A percentile compares a stretch with the other conserved stretches of the same genome.
These are phyloP conservation scores for Diaporthe longicolla DNA, from an alignment of 2,329 filamentous ascomycete genomes.

Conservation along the genomic window DNA sequence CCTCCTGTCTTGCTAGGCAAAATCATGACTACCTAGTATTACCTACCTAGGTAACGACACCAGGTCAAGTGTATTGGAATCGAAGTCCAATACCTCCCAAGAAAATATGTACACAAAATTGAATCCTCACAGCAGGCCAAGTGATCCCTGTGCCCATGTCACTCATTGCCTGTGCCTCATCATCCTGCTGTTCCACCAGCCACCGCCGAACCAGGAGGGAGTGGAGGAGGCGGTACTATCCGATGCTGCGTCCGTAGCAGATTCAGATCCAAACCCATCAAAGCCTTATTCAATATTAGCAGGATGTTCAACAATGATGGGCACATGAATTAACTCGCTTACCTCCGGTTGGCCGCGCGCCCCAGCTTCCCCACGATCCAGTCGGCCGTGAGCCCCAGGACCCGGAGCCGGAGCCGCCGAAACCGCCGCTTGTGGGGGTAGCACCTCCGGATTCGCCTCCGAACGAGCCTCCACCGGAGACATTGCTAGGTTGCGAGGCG, in stretches of 20 bases:
- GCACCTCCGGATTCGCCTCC: neutral
- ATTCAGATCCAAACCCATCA: neutral
- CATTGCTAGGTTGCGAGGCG: neutral
- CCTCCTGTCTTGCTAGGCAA: no score
- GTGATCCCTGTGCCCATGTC: neutral
- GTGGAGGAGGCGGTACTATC: slow-evolving; percentile 5
- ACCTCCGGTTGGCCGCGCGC: neutral
- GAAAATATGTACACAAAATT: neutral
- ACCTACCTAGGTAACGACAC: no score
- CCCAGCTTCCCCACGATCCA: slow-evolving; percentile 23
- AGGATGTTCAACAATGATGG: neutral
- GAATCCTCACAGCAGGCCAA: neutral
- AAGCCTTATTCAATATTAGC: neutral
- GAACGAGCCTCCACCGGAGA: neutral
- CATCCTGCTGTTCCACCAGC: slow-evolving; percentile 17
- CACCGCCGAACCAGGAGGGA: neutral
- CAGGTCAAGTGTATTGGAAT: no score
- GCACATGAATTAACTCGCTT: neutral
- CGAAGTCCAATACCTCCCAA: no score
- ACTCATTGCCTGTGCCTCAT: slow-evolving; percentile 9
- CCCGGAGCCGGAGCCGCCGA: neutral
- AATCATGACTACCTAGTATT: no score
- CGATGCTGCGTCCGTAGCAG: neutral
- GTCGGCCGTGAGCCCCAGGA: neutral
- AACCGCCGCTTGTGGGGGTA: neutral